Base-by-base conservation (phyloP, 192 early-diverging fungal genomes). In the Chytriomyces hyalinus region DNA sequence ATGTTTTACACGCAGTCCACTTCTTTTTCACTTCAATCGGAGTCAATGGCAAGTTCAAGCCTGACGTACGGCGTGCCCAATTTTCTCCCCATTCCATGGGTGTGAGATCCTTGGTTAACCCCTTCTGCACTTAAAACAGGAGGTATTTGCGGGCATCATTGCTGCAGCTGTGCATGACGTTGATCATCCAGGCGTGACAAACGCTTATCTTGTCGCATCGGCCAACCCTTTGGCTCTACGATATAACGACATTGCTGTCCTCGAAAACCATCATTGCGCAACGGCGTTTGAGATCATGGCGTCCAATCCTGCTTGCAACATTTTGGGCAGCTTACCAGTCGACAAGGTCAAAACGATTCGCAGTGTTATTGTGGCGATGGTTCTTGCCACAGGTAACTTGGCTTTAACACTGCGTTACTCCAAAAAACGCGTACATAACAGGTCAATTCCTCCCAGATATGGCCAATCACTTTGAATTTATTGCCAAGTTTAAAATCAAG, bases 401-500 rank as follows among this genome's bases (percentile, higher is more conserved):
- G n/a, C 4, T 59, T 10, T 59, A 28, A 60, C 57, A 60, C 17
- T 48, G 4, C 15, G 47, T 8, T n/a, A 78, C 36, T 36, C 36
- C 67, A 48, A 36, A 83, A 64, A 80, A 81, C 24, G 59, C 61
- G 13, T 73, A 83, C 8, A 80, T 80, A 44, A 44, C 84, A 1
- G 68, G 76, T 3, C 36, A 36, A 36, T 36, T 3, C 36, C 36
- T 36, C 36, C 84, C 84, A 36, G 88, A 89, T 70, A 89, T 89
- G 88, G 73, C 81, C 9, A 84, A 70, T 24, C 88, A 89, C 53
- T 89, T 89, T 82, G 88, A 89, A 77, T 88, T 83, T 68, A 85
- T 88, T 61, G 79, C 84, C 17, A 89, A 89, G 76, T 90, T 90
- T 73, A 89, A 88, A 67, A 88, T 88, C 61, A 87, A 84, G 66